These are phyloP conservation scores for Seiridium unicorne DNA, from an alignment of 2,329 filamentous ascomycete species.

Conservation along the genomic window DNA sequence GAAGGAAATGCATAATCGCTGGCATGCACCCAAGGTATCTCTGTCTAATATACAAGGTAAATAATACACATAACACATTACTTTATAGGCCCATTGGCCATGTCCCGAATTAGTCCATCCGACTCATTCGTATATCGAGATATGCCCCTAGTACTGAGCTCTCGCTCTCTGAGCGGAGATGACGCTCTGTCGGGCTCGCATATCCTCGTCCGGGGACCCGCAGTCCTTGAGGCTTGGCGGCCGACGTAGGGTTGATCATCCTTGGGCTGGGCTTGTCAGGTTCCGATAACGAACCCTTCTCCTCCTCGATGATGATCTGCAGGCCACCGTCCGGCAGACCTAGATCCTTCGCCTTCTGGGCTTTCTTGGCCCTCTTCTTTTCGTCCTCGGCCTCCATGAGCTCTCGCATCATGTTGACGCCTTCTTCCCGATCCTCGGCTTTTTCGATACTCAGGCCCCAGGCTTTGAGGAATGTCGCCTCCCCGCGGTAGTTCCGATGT, in stretches of 20 bases:
- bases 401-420: constrained; percentile 19
- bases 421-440: constrained; percentile 23
- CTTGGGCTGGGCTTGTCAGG: constrained; percentile 7
- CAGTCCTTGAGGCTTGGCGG: neutral
- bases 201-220: neutral
- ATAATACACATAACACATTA: constrained; percentile 6
- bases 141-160: constrained; percentile 24
- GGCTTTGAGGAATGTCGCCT: constrained; percentile 23
- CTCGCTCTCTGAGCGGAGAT: constrained; percentile 21
- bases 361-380: constrained; percentile 12
- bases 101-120: constrained; percentile 4
- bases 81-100: neutral
- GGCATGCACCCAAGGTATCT: neutral
- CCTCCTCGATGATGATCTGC: constrained; percentile 12
- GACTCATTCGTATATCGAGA: constrained; percentile 21
- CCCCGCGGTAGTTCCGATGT: constrained; percentile 25
- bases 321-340: constrained; percentile 7
- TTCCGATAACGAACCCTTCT: constrained; percentile 1
- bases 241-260: neutral
- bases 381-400: constrained; percentile 21
- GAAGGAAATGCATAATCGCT: neutral
- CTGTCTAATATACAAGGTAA: neutral
- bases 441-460: constrained; percentile 24
- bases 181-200: constrained; percentile 8
- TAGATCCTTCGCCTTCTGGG: constrained; percentile 8